phyloP scores from a whole-genome alignment of 192 early-diverging fungal genomes.

The Phlyctochytrium bullatum region DNA sequence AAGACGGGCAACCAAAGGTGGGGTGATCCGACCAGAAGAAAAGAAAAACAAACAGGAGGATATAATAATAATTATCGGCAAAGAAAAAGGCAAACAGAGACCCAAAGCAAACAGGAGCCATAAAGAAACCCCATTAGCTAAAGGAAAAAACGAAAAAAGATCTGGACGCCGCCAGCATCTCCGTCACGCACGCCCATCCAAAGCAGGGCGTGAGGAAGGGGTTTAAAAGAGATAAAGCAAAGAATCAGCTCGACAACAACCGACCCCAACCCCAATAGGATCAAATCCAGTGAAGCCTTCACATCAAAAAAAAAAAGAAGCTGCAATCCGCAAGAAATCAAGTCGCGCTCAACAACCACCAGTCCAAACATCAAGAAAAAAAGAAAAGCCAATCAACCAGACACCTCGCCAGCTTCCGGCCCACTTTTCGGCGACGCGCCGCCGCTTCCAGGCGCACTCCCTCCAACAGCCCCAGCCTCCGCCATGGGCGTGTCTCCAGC shows the following conservation, averaged over 20 bases:
- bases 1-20: no score
- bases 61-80: neutral
- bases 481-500: neutral
- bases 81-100: neutral
- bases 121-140: neutral
- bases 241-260: neutral
- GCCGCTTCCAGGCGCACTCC: neutral
- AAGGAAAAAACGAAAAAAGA: neutral
- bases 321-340: neutral
- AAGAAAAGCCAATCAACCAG: neutral
- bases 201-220: neutral
- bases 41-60: neutral
- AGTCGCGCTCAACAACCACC: neutral
- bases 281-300: neutral
- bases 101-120: neutral
- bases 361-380: neutral
- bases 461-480: neutral
- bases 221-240: neutral
- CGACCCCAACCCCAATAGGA: neutral
- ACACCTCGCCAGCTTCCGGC: neutral
- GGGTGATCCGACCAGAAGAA: no score
- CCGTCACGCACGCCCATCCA: neutral
- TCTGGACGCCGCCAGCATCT: neutral
- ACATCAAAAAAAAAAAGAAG: neutral
- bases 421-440: neutral